Evolutionary conservation across 305 asterid species (phyloP), one percentile per base, ranked within the genome.

Genomic region (Solanum chacoense): DNA sequence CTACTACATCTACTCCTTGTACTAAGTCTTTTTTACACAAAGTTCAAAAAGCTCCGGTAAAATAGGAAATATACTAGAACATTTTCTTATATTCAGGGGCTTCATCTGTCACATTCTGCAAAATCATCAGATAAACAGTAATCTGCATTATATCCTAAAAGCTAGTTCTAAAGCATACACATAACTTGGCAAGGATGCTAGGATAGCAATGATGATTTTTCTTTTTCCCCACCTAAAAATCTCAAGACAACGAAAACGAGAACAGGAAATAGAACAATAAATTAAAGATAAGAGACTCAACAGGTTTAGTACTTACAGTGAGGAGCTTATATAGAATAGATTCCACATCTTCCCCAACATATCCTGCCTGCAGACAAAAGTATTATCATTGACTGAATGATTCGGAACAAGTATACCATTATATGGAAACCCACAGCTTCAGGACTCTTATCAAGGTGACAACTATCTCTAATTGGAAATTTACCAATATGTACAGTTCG

Each of bases 281-380:
- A 38, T 42, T 31, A 31, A 5, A 87, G 37, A 63, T 50, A 28
- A 87, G 28, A 36, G 76, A 55, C 50, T 59, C 16, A 76, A 77
- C 28, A 50, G 87, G 22, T 83, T 29, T 50, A 50, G 73, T 75
- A 74, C 94, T 92, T 90, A 97, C 99, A 89, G 92, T 91, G 86
- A 97, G 98, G 88, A 97, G 98, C 94, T 97, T 97, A 92, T 97
- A 96, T 88, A 97, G 93, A 89, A 97, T 97, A 92, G 99, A 97
- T 90, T 97, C 99, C 13, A 97, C 99, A 92, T 97, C 99, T 90
- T 97, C 99, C 90, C 99, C 99, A 86, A 97, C 99, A 93, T 97
- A 97, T 85, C 99, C 99, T 84, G 99, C 99, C 99, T 97, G 98
- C 89, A 92, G 88, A 90, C 29, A 89, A 89, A 88, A 87, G 85